Evolutionary conservation across 2,329 filamentous ascomycete species (phyloP).

Genomic region (Cryphonectria radicalis): DNA sequence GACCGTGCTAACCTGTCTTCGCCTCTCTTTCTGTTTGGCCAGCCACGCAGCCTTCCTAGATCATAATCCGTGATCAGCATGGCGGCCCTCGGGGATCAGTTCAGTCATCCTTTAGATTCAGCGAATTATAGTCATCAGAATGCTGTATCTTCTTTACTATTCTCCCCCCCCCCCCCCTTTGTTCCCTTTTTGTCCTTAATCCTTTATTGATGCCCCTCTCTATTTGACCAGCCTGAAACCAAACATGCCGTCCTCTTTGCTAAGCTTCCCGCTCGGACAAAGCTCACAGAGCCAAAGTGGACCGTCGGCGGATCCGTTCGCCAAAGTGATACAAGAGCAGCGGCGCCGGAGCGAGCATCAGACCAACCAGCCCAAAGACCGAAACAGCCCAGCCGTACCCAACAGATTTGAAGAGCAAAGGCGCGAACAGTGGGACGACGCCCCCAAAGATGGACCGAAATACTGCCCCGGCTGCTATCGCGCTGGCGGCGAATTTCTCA

Average conservation of each 20-base stretch:
- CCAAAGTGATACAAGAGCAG: slow-evolving; percentile 20
- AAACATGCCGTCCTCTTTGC: neutral
- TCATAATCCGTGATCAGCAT: too few relatives aligned
- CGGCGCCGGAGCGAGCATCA: slow-evolving; percentile 22
- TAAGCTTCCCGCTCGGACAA: neutral
- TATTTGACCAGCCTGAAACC: neutral
- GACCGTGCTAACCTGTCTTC: neutral
- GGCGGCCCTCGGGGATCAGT: too few relatives aligned
- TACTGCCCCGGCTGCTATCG: slow-evolving; percentile 46
- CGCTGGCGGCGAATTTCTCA: slow-evolving; percentile 37
- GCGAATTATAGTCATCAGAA: too few relatives aligned
- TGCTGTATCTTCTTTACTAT: neutral
- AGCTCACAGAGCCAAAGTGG: slow-evolving; percentile 9
- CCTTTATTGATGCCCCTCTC: neutral
- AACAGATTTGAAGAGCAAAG: slow-evolving; percentile 17
- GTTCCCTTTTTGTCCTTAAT: neutral
- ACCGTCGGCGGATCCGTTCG: slow-evolving; percentile 10
- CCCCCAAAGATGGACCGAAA: slow-evolving; percentile 31
- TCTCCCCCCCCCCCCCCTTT: neutral
- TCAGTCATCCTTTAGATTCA: too few relatives aligned
- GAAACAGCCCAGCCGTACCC: slow-evolving; percentile 26
- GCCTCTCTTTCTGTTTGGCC: neutral
- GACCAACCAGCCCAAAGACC: slow-evolving; percentile 18
- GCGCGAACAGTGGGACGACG: slow-evolving; percentile 19
- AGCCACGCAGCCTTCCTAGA: neutral